Evolutionary conservation across 1,284 basidiomycete genomes (phyloP), one percentile per base, ranked within the genome.

Genomic region (Heterobasidion irregulare): DNA sequence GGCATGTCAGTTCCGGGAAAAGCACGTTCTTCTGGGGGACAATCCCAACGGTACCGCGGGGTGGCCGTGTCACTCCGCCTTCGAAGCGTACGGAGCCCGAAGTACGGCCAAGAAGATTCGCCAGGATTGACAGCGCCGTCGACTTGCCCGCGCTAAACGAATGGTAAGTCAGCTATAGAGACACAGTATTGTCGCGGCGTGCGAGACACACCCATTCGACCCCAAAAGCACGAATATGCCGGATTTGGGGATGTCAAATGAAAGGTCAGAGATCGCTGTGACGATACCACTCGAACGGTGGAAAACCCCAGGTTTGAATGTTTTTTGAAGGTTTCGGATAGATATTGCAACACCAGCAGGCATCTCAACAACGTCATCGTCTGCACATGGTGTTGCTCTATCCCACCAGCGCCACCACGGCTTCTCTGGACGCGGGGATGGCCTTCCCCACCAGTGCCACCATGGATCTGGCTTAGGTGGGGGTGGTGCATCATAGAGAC

Each of bases 11-110:
- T 58, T 92, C 87, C 1, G 87, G 80, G 68, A 89, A 90, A 1
- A 92, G 74, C 2, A 92, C 88, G 61, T 92, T 90, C 71, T 88
- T 89, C 69, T 92, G 89, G 0, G 86, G 86, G 0, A 91, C 89
- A 54, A 92, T 83, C 7, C 89, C 89, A 15, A 92, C 68, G 0
- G 76, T 78, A 2, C 86, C 86, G 0, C 78, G 78, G 2, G 80
- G 74, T 1, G 83, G 83, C 6, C 68, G 72, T 16, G 72, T 63
- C 19, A 66, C 63, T 0, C 78, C 78, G 36, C 80, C 83, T 59
- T 80, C 83, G 62, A 89, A 92, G 0, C 74, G 72, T 15, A 91
- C 75, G 4, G 72, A 69, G 16, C 89, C 88, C 15, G 75, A 72
- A 1, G 80, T 83, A 33, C 75, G 76, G 3, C 79, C 77, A 10